Conservation (phyloP, 352 stramenopile species). For the Pythium myriotylum region DNA sequence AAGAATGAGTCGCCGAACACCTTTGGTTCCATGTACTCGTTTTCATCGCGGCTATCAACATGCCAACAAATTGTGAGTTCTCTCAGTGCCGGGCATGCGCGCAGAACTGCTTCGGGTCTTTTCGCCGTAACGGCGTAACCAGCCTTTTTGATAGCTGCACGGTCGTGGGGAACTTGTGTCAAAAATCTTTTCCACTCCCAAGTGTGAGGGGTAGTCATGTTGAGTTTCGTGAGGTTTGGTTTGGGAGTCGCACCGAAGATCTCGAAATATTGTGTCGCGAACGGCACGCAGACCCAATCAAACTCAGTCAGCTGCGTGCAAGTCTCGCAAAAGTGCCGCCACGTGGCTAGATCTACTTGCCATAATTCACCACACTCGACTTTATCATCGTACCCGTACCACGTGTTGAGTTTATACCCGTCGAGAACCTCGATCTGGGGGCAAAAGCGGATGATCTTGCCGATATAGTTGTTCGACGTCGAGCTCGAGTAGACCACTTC, state of each 20-base stretch:
- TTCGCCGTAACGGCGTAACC: neutral
- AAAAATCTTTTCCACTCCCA: neutral
- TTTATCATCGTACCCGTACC: neutral
- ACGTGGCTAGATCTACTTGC: neutral
- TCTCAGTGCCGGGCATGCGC: neutral
- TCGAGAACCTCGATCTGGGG: neutral
- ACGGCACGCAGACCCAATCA: neutral
- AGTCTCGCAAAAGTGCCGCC: neutral
- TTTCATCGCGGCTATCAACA: neutral
- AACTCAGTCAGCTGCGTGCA: neutral
- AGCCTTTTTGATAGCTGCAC: neutral
- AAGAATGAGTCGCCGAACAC: neutral
- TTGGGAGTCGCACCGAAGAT: neutral
- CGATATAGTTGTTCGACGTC: neutral
- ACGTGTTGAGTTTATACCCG: neutral
- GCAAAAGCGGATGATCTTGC: neutral
- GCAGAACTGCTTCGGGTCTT: neutral
- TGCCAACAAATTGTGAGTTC: neutral
- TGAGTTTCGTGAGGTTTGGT: neutral
- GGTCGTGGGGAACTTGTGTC: neutral
- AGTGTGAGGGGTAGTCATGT: neutral
- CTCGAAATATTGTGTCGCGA: neutral
- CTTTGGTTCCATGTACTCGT: neutral
- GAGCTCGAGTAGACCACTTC: neutral
- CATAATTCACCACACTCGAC: neutral